Conservation (phyloP, 805 yeast genomes). For the Lachancea quebecensis region DNA sequence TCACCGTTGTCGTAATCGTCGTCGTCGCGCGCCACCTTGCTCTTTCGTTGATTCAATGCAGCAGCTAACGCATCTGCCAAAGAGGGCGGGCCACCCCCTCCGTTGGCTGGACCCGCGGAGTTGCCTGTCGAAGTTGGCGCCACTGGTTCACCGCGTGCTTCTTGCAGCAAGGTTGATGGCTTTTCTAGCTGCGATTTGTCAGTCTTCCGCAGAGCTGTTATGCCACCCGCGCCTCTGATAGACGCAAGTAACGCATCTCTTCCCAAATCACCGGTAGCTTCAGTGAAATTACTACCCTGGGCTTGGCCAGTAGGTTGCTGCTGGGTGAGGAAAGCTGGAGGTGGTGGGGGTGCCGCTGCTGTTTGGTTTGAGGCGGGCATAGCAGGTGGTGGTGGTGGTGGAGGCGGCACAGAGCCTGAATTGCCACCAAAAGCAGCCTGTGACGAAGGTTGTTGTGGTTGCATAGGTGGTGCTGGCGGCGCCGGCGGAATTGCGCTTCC, state of each 20-base stretch:
- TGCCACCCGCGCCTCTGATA: conserved; percentile 71
- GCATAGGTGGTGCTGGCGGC: conserved; percentile 8
- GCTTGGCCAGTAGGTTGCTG: conserved; percentile 6
- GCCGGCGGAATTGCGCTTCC: conserved; percentile 11
- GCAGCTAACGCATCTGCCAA: conserved; percentile 85
- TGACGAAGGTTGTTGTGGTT: conserved; percentile 10
- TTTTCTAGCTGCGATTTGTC: conserved; percentile 79
- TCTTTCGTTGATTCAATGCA: conserved; percentile 76
- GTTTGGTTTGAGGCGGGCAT: conserved; percentile 7
- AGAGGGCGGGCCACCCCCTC: conserved; percentile 50
- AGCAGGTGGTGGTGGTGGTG: conserved; percentile 18
- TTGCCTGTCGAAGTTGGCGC: conserved; percentile 31
- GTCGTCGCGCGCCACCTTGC: conserved; percentile 83
- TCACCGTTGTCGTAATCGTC: conserved; percentile 82
- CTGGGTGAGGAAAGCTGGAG: conserved; percentile 13
- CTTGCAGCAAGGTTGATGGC: conserved; percentile 67
- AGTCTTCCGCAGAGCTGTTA: conserved; percentile 62
- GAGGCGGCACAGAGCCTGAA: conserved; percentile 1
- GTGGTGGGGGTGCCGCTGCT: conserved; percentile 15
- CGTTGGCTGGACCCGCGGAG: conserved; percentile 35
- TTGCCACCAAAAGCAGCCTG: too few relatives aligned
- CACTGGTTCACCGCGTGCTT: conserved; percentile 57
- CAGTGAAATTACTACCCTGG: conserved; percentile 11
- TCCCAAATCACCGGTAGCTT: conserved; percentile 42
- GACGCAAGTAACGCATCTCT: conserved; percentile 84